Evolutionary conservation across 352 stramenopile genomes (phyloP).

Genomic region (Globisporangium echinulatum): DNA sequence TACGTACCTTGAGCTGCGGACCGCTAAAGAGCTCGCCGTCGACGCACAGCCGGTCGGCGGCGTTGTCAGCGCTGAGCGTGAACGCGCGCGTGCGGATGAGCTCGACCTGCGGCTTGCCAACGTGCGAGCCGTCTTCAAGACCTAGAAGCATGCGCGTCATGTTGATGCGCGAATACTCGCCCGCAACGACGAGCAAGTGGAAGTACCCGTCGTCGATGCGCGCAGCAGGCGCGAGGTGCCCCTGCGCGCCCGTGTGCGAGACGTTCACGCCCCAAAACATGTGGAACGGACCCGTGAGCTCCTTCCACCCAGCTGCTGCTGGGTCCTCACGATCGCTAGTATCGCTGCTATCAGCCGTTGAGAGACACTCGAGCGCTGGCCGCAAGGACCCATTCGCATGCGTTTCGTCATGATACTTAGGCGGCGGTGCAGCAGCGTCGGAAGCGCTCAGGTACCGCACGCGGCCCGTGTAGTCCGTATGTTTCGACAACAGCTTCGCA

Average conservation of each 20-base stretch:
- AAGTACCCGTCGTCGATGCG: slow-evolving; percentile 52
- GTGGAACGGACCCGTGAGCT: slow-evolving; percentile 40
- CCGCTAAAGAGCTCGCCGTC: slow-evolving; percentile 57
- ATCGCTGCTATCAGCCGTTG: slow-evolving; percentile 5
- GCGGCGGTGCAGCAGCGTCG: slow-evolving; percentile 15
- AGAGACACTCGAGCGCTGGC: slow-evolving; percentile 19
- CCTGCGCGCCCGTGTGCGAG: slow-evolving; percentile 38
- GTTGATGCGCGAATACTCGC: slow-evolving; percentile 26
- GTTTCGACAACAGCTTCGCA: slow-evolving; percentile 34
- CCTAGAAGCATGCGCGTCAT: slow-evolving; percentile 41
- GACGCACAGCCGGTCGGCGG: slow-evolving; percentile 43
- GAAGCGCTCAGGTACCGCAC: slow-evolving; percentile 33
- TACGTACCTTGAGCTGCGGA: slow-evolving; percentile 25
- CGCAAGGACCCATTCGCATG: slow-evolving; percentile 8
- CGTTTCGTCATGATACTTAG: slow-evolving; percentile 29
- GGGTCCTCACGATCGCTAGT: slow-evolving; percentile 4
- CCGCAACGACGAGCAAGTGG: slow-evolving; percentile 50
- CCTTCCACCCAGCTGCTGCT: slow-evolving; percentile 17
- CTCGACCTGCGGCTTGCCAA: slow-evolving; percentile 32
- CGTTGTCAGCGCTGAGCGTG: slow-evolving; percentile 24
- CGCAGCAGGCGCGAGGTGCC: slow-evolving; percentile 36
- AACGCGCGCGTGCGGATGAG: slow-evolving; percentile 60
- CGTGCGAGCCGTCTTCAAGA: slow-evolving; percentile 44
- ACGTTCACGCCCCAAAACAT: slow-evolving; percentile 65
- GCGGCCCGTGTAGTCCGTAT: slow-evolving; percentile 31